Percentiles rank a stretch among this genome's conserved stretches.
Evolutionary conservation across 257 asterid species (phyloP).

Genomic region (Fraxinus excelsior): DNA sequence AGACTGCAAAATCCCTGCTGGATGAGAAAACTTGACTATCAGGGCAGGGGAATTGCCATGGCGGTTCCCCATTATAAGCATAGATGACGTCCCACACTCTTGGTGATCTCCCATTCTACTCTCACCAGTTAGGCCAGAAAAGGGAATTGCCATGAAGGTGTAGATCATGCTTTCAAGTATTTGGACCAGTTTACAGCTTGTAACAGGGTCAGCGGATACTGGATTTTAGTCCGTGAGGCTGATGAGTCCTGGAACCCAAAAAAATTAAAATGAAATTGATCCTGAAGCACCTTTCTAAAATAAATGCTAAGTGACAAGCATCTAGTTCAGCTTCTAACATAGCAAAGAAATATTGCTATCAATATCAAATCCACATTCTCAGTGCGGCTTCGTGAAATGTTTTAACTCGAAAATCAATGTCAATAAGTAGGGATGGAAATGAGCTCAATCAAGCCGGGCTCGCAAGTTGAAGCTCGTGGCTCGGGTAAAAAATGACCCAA

Average conservation of each 20-base stretch:
- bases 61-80: constrained; percentile 39
- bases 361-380: not conserved
- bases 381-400: not conserved
- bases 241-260: constrained; percentile 34
- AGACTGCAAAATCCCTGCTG: constrained; percentile 55
- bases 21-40: constrained; percentile 42
- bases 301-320: constrained; percentile 3
- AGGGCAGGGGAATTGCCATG: constrained; percentile 26
- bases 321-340: not conserved
- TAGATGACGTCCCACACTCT: too few species aligned
- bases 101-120: too few species aligned
- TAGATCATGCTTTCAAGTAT: constrained; percentile 34
- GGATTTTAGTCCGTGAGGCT: constrained; percentile 29
- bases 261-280: too few species aligned
- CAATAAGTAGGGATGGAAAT: too few species aligned
- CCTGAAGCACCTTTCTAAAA: not conserved
- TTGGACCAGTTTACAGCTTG: constrained; percentile 52
- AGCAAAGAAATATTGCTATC: not conserved
- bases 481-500: too few species aligned
- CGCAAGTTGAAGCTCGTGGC: too few species aligned
- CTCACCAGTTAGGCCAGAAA: too few species aligned
- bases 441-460: too few species aligned
- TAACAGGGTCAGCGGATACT: constrained; percentile 37
- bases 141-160: too few species aligned
- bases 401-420: not conserved